Conservation (phyloP, 2,329 filamentous ascomycete species). For the Fusarium metavorans region DNA sequence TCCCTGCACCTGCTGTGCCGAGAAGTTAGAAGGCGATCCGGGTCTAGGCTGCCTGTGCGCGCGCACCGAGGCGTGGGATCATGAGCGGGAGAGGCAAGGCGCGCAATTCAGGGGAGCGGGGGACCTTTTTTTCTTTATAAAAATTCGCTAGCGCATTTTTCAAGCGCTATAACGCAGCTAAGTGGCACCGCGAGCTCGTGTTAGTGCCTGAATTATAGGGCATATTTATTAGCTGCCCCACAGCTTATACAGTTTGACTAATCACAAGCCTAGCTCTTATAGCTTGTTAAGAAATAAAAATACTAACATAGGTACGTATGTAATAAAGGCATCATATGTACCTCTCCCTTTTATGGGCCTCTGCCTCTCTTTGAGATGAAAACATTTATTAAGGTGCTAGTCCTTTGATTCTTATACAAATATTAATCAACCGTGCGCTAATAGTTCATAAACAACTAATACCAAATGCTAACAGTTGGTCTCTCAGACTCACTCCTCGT, state of each 20-base stretch:
- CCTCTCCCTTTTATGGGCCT: neutral
- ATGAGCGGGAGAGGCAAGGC: slow-evolving; percentile 2
- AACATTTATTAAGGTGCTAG: neutral
- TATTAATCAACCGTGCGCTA: neutral
- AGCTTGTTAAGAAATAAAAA: neutral
- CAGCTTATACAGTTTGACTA: neutral
- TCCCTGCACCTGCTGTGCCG: slow-evolving; percentile 17
- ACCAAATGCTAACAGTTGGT: neutral
- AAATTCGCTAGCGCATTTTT: slow-evolving; percentile 14
- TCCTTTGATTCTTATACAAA: neutral
- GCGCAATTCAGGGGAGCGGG: neutral
- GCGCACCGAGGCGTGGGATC: slow-evolving; percentile 6
- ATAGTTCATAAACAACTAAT: neutral
- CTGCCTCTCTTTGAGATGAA: neutral
- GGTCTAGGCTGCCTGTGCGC: neutral
- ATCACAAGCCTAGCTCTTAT: neutral
- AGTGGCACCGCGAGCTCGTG: neutral
- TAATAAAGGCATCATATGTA: neutral
- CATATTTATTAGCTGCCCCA: neutral
- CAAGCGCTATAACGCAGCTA: neutral
- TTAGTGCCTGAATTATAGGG: neutral
- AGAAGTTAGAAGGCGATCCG: neutral
- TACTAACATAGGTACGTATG: neutral
- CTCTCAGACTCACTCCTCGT: neutral
- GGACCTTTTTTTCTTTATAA: slow-evolving; percentile 21